Evolutionary conservation across 495 filamentous ascomycete genomes (phyloP).

Genomic region (Penicillium maclennaniae): DNA sequence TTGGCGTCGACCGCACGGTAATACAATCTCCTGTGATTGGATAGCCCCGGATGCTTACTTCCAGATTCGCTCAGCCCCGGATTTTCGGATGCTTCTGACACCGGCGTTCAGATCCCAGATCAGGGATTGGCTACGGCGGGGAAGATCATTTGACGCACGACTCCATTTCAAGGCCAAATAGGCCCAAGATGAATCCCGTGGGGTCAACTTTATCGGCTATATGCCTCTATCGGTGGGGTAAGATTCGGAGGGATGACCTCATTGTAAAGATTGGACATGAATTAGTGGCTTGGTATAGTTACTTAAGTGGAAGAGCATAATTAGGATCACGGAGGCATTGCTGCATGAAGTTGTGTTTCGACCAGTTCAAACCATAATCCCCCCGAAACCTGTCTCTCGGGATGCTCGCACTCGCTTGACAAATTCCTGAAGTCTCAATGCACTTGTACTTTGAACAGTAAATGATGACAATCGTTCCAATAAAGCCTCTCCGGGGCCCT

Average conservation of each 20-base stretch:
- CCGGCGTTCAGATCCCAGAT: neutral
- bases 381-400: constrained; percentile 17
- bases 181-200: neutral
- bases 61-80: neutral
- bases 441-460: constrained; percentile 22
- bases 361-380: constrained; percentile 30
- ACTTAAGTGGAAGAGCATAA: neutral
- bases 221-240: neutral
- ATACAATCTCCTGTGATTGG: neutral
- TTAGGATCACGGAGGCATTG: constrained; percentile 19
- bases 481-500: constrained; percentile 22
- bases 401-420: constrained; percentile 21
- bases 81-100: neutral
- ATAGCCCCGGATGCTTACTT: neutral
- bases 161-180: neutral
- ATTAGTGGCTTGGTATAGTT: neutral
- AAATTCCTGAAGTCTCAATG: constrained; percentile 20
- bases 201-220: neutral
- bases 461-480: constrained; percentile 18
- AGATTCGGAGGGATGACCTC: neutral
- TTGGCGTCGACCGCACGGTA: neutral
- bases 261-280: neutral
- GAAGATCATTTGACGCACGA: neutral
- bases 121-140: neutral
- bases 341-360: constrained; percentile 25